Evolutionary conservation across 441 rosid species (phyloP), one percentile per base, ranked within the genome.

Genomic region (Pelargonium australe): DNA sequence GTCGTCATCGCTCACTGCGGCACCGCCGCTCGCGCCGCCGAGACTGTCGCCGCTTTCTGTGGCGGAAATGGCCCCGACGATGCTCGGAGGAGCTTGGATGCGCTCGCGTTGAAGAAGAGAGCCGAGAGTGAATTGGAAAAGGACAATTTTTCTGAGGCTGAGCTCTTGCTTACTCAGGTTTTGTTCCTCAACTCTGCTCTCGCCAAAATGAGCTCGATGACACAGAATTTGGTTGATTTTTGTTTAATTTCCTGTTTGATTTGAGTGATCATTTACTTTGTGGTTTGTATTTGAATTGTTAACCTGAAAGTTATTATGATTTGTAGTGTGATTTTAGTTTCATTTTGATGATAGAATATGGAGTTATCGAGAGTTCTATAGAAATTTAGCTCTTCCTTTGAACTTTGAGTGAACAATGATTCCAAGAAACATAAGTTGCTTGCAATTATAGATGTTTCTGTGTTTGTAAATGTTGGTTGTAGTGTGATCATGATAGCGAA

Each of bases 21-120:
- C 71, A 92, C 98, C 1, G 81, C 91, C 14, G 81, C 89, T 40
- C 74, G 82, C 43, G 90, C 95, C 17, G 88, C 91, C 4, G 85
- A 85, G 63, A 49, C 89, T 57, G 11, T 84, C 70, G 64, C 70
- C 73, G 75, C 49, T 23, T 66, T 84, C 11, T 82, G 84, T 65
- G 70, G 69, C 17, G 75, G 64, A 28, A 79, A 70, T 53, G 84
- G 64, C 19, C 65, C 37, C 31, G 78, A 73, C 0, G 73, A 77
- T 17, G 70, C 63, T 16, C 79, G 67, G 5, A 76, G 55, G 55
- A 72, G 67, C 41, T 77, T 92, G 76, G 75, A 85, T 34, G 91
- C 89, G 51, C 83, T 92, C 31, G 85, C 91, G 25, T 68, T 88
- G 66, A 83, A 82, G 60, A 87, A 86, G 82, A 82, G 80, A 76